These are phyloP conservation scores for Kwoniella botswanensis DNA, from an alignment of 768 basidiomycete genomes.

Conservation along the genomic window DNA sequence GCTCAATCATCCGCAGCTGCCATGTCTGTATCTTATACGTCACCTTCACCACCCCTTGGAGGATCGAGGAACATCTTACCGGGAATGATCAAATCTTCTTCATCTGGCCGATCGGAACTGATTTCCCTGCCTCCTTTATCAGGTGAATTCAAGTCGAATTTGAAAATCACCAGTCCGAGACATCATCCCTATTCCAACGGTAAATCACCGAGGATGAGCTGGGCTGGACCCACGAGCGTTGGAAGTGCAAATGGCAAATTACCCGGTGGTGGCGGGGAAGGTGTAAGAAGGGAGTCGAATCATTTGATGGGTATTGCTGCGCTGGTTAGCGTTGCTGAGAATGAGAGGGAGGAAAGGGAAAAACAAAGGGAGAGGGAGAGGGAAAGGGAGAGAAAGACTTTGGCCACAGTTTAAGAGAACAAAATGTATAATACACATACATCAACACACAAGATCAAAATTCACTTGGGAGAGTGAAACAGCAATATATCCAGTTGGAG, in stretches of 20 bases:
- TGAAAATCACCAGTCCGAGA: constrained; percentile 19
- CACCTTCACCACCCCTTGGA: constrained; percentile 14
- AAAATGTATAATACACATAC: no score
- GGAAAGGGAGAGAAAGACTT: constrained; percentile 10
- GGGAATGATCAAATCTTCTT: constrained; percentile 13
- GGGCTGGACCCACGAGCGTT: constrained; percentile 9
- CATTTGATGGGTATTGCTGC: constrained; percentile 30
- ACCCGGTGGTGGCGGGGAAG: constrained; percentile 1
- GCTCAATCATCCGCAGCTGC: constrained; percentile 19
- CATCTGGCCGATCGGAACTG: constrained; percentile 14
- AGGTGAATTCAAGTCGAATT: constrained; percentile 9
- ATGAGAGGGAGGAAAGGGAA: constrained; percentile 10
- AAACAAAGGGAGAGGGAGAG: constrained; percentile 15
- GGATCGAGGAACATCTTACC: not conserved
- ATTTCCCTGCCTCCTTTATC: constrained; percentile 18
- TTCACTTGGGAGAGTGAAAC: no score
- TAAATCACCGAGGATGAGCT: constrained; percentile 21
- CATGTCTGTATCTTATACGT: constrained; percentile 8
- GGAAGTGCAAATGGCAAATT: not conserved
- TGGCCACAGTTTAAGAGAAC: constrained; percentile 7
- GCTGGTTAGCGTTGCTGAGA: constrained; percentile 32
- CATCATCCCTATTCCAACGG: constrained; percentile 21
- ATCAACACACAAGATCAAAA: no score
- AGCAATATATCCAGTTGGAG: no score
- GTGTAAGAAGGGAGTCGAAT: constrained; percentile 2